Conservation (phyloP, 768 basidiomycete genomes). For the Calocera cornea region DNA sequence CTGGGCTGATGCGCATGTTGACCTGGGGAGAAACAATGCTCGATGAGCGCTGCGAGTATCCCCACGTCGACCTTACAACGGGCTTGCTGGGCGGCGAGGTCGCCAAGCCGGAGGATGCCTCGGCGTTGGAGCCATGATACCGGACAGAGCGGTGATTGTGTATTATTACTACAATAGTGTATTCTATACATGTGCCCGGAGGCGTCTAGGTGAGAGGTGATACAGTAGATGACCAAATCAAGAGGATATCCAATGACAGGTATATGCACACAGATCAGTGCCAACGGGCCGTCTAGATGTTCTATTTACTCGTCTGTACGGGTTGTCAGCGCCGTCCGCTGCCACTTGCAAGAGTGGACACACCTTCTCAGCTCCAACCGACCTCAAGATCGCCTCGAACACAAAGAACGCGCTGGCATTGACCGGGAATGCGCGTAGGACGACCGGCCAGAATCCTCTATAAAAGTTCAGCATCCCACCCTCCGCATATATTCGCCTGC, state of each 20-base stretch:
- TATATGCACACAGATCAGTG: background rate
- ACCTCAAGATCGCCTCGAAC: conserved; percentile 58
- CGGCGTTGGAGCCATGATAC: background rate
- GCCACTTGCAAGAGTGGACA: background rate
- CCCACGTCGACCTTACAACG: conserved; percentile 36
- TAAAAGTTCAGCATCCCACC: conserved; percentile 46
- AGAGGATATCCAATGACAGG: background rate
- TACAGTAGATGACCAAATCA: background rate
- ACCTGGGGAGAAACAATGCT: conserved; percentile 79
- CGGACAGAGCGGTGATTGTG: background rate
- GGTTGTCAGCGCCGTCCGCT: background rate
- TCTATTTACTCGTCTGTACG: background rate
- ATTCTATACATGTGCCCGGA: background rate
- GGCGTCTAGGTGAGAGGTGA: background rate
- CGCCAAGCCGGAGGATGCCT: background rate
- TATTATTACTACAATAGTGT: background rate
- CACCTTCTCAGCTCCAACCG: conserved; percentile 54
- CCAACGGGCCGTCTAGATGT: too few species aligned
- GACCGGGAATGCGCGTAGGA: conserved; percentile 61
- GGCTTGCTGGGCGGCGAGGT: background rate
- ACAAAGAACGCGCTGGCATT: conserved; percentile 71
- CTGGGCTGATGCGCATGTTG: conserved; percentile 65
- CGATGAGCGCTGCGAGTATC: conserved; percentile 64
- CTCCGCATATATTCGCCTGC: conserved; percentile 38
- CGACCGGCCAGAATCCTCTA: conserved; percentile 52